phyloP scores from a whole-genome alignment of 2,329 filamentous ascomycete genomes.

The Beauveria scarabaeidicola region DNA sequence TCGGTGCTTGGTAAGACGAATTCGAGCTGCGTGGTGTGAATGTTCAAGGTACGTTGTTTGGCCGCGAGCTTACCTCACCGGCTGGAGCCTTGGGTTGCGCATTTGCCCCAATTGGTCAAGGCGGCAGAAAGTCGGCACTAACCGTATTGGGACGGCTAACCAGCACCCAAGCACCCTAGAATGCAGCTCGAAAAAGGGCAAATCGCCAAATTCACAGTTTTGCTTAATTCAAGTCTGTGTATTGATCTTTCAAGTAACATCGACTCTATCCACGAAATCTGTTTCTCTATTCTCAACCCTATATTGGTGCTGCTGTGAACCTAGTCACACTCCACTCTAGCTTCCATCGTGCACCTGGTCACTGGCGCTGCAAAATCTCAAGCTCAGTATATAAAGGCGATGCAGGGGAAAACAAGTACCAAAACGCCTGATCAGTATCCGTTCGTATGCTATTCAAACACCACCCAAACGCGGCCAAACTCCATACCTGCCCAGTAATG shows the following conservation, averaged over 20 bases:
- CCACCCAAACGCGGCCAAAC: background rate
- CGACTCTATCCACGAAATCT: background rate
- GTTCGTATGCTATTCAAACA: background rate
- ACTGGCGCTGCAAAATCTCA: background rate
- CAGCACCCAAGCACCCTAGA: background rate
- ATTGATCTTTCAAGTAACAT: background rate
- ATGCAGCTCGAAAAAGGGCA: background rate
- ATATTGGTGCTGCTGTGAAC: background rate
- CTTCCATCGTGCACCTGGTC: background rate
- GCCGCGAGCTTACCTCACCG: constrained; percentile 32
- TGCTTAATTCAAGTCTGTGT: background rate
- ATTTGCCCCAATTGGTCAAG: constrained; percentile 3
- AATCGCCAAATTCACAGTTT: background rate
- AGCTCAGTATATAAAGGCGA: background rate
- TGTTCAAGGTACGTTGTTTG: constrained; percentile 4
- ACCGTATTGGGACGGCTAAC: background rate
- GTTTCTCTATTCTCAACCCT: background rate
- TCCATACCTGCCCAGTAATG: background rate
- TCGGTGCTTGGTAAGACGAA: background rate
- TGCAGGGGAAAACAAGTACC: background rate
- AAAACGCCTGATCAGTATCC: background rate
- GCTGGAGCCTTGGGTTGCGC: constrained; percentile 22
- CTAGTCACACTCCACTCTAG: background rate
- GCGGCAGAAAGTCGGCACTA: constrained; percentile 12
- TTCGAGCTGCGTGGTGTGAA: background rate